Evolutionary conservation across 768 basidiomycete species (phyloP).

Genomic region (Kwoniella shandongensis): DNA sequence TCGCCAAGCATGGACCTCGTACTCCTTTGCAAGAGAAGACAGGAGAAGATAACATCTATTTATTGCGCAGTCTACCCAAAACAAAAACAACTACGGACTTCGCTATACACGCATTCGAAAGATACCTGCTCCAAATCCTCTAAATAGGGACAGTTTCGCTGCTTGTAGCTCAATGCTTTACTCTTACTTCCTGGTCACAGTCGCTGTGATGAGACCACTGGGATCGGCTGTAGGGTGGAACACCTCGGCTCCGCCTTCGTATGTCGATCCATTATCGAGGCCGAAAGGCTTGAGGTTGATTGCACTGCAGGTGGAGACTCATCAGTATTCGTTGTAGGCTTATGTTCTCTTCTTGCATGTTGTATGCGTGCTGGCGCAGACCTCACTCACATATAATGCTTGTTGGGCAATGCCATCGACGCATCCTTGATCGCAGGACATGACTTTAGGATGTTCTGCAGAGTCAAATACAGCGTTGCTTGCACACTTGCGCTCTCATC

Average conservation of each 20-base stretch:
- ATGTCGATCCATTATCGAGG: slow-evolving; percentile 58
- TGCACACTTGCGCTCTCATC: slow-evolving; percentile 92
- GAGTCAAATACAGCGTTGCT: slow-evolving; percentile 93
- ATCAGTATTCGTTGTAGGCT: slow-evolving; percentile 44
- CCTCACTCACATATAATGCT: slow-evolving; percentile 88
- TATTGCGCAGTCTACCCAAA: too few relatives aligned
- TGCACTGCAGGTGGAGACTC: too few relatives aligned
- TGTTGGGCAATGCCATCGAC: slow-evolving; percentile 81
- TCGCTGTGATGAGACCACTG: slow-evolving; percentile 54
- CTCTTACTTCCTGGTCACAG: slow-evolving; percentile 46
- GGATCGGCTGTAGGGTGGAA: slow-evolving; percentile 84
- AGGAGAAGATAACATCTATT: too few relatives aligned
- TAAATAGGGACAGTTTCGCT: too few relatives aligned
- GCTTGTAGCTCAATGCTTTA: too few relatives aligned
- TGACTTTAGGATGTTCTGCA: slow-evolving; percentile 66
- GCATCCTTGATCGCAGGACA: slow-evolving; percentile 64
- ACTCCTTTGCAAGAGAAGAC: too few relatives aligned
- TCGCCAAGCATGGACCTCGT: too few relatives aligned
- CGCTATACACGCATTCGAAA: too few relatives aligned
- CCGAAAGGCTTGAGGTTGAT: slow-evolving; percentile 50
- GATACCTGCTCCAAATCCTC: too few relatives aligned
- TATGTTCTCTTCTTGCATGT: not conserved
- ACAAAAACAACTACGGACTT: too few relatives aligned
- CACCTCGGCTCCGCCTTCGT: slow-evolving; percentile 67
- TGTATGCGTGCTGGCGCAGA: not conserved